Conservation (phyloP, 208 protist species). For the Crithidia mellificae region DNA sequence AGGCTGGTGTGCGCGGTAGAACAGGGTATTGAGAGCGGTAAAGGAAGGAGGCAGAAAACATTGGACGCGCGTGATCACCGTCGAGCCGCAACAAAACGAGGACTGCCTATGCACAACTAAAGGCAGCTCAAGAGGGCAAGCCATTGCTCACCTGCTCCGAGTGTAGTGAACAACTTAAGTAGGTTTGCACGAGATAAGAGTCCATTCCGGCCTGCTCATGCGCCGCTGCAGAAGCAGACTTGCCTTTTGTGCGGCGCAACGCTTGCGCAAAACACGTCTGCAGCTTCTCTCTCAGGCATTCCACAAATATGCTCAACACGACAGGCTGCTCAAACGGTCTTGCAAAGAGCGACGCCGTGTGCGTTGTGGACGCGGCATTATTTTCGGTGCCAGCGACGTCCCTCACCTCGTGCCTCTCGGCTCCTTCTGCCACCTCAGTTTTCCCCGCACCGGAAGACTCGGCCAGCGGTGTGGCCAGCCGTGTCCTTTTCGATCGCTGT, state of each 20-base stretch:
- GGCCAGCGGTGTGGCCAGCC: neutral
- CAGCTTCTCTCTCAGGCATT: constrained; percentile 14
- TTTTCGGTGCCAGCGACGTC: neutral
- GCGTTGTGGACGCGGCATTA: neutral
- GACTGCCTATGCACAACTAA: too few species aligned
- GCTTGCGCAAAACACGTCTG: constrained; percentile 14
- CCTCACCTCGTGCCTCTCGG: neutral
- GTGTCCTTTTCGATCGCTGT: neutral
- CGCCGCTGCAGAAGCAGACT: constrained; percentile 4
- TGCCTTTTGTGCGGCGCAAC: neutral
- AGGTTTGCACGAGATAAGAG: constrained; percentile 9
- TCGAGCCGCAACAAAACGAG: too few species aligned
- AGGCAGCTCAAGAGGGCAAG: too few species aligned
- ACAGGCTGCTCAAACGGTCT: too few species aligned
- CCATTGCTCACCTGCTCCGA: too few species aligned
- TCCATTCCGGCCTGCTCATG: constrained; percentile 23
- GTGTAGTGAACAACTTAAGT: too few species aligned
- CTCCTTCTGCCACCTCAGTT: neutral
- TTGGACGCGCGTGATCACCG: too few species aligned
- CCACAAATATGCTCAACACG: too few species aligned
- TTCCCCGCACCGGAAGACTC: neutral
- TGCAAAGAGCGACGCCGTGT: neutral
- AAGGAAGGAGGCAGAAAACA: too few species aligned
- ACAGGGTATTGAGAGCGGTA: too few species aligned
- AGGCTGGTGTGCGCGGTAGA: too few species aligned